Conservation (phyloP, 495 filamentous ascomycete genomes). For the Xylaria telfairii region DNA sequence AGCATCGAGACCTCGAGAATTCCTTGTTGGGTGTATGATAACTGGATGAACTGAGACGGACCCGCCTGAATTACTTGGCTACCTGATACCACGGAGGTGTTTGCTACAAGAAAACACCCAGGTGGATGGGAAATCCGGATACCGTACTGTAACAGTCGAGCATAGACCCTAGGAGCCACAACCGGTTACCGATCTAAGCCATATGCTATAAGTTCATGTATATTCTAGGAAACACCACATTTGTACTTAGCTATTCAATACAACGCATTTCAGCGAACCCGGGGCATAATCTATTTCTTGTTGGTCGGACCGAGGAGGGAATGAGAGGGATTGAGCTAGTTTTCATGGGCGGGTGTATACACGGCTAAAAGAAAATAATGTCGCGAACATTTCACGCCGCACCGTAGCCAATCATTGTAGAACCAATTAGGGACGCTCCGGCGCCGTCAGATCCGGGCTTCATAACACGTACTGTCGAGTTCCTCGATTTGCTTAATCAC, state of each 20-base stretch:
- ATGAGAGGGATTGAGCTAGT: constrained; percentile 15
- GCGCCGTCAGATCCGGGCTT: constrained; percentile 12
- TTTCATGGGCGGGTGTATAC: constrained; percentile 2
- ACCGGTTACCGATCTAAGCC: not conserved
- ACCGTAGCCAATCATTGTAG: constrained; percentile 1
- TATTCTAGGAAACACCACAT: not conserved
- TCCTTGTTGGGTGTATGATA: not conserved
- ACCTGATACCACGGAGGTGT: not conserved
- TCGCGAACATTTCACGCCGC: not conserved
- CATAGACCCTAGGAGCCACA: not conserved
- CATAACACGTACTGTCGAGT: not conserved
- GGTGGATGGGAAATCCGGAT: not conserved
- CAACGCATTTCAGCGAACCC: not conserved
- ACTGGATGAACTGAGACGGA: not conserved
- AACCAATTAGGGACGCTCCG: not conserved
- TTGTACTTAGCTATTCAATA: not conserved
- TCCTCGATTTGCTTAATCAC: not conserved
- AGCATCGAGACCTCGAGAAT: not conserved
- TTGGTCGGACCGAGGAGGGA: not conserved
- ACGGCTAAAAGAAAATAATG: constrained; percentile 9
- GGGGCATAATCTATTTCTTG: not conserved
- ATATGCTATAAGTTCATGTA: not conserved
- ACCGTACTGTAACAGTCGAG: not conserved
- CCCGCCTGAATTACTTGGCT: not conserved
- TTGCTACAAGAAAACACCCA: not conserved